Evolutionary conservation across 371 early-diverging fungal genomes (phyloP), one percentile per base, ranked within the genome.

Genomic region (Circinella umbellata): DNA sequence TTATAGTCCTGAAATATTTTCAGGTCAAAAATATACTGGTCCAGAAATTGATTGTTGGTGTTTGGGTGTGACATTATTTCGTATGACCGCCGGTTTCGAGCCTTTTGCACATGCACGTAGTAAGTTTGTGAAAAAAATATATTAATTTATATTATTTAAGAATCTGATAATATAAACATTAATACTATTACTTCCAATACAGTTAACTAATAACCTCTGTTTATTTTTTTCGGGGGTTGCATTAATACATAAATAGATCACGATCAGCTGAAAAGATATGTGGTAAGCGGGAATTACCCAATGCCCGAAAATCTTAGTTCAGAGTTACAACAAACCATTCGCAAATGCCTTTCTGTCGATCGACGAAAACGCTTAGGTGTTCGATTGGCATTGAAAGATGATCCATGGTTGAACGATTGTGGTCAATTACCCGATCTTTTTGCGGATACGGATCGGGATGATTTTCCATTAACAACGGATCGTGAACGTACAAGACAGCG

Each of bases 11-110:
- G 93, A 93, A 74, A 87, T 93, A 54, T 84, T 86, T 9, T 81
- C 79, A 47, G 87, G 88, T 8, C 76, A 81, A 37, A 79, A 76
- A 51, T 90, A 91, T 71, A 80, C 74, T 51, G 89, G 90, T 0
- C 88, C 89, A 10, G 90, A 89, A 68, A 73, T 90, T 3, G 91
- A 91, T 73, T 86, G 88, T 53, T 91, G 91, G 91, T 88, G 88
- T 71, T 73, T 96, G 18, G 98, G 98, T 15, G 93, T 97, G 1
- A 90, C 94, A 34, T 76, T 97, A 4, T 97, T 92, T 74, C 92
- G 95, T 34, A 89, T 96, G 85, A 89, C 93, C 3, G 92, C 93
- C 38, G 98, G 98, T 4, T 90, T 90, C 69, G 90, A 96, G 57
- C 95, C 98, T 2, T 97, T 96, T 82, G 89, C 77, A 9, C 81